Conservation (phyloP, 208 protist genomes). For the Blechomonas ayalai region DNA sequence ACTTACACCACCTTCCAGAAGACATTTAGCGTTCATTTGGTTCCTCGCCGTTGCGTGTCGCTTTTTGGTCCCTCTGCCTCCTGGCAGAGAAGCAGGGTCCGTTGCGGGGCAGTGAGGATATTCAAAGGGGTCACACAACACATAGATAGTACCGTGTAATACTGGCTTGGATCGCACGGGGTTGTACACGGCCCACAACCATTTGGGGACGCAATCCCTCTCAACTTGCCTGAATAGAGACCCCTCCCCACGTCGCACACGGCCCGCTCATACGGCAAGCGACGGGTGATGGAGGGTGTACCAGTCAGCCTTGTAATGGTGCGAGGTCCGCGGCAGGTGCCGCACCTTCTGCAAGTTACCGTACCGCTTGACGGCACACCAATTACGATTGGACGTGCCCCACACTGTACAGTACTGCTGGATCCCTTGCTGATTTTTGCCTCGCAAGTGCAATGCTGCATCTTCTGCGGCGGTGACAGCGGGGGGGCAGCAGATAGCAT, state of each 20-base stretch:
- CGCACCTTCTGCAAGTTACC: slow-evolving; percentile 27
- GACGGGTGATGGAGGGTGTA: slow-evolving; percentile 6
- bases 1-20: too few species aligned
- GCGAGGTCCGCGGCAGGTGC: slow-evolving; percentile 40
- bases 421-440: slow-evolving; percentile 68
- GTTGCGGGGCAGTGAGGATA: too few species aligned
- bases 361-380: slow-evolving; percentile 28
- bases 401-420: slow-evolving; percentile 52
- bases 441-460: slow-evolving; percentile 71
- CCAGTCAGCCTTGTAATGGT: slow-evolving; percentile 38
- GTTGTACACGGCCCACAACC: neutral
- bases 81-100: too few species aligned
- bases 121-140: too few species aligned
- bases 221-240: neutral
- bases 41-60: neutral
- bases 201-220: neutral
- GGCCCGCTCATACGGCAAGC: neutral
- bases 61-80: neutral
- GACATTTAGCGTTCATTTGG: neutral
- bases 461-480: slow-evolving; percentile 19
- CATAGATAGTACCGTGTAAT: too few species aligned
- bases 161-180: too few species aligned
- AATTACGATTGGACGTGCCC: slow-evolving; percentile 51
- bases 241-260: neutral
- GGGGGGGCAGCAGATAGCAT: neutral